Conservation (phyloP, 805 yeast species). For the Jamesozyma spencerorum region DNA sequence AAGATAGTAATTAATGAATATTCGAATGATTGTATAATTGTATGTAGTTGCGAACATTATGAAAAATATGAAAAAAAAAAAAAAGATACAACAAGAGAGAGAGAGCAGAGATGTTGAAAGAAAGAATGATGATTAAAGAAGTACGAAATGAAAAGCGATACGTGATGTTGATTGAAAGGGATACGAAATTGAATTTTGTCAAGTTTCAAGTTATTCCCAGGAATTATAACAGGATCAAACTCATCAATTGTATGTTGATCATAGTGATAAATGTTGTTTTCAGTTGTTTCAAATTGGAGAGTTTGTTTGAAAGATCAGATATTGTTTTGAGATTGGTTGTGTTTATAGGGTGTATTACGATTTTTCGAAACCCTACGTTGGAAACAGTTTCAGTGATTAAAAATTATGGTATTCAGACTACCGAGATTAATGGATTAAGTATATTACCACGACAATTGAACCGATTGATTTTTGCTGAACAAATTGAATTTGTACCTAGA, state of each 20-base stretch:
- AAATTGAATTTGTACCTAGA: constrained; percentile 42
- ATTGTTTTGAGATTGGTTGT: not conserved
- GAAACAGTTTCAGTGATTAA: constrained; percentile 19
- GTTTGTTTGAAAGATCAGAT: not conserved
- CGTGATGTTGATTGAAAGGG: constrained; percentile 4
- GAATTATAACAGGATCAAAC: not conserved
- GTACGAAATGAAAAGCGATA: constrained; percentile 2
- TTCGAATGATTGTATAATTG: too few species aligned
- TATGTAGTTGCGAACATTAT: too few species aligned
- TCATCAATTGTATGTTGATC: constrained; percentile 1
- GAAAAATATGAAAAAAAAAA: too few species aligned
- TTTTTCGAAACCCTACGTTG: constrained; percentile 14
- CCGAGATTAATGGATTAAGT: constrained; percentile 16
- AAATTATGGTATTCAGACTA: constrained; percentile 22
- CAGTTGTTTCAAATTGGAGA: not conserved
- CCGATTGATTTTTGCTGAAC: constrained; percentile 5
- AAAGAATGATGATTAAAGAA: not conserved
- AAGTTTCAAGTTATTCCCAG: constrained; percentile 11
- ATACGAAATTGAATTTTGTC: constrained; percentile 6
- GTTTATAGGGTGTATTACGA: not conserved
- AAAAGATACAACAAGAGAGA: not conserved
- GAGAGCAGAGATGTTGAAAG: not conserved
- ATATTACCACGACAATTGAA: constrained; percentile 17
- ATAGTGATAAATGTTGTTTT: not conserved
- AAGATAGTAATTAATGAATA: not conserved